Conservation (phyloP, 2,329 filamentous ascomycete genomes). For the Diaporthe capsici region DNA sequence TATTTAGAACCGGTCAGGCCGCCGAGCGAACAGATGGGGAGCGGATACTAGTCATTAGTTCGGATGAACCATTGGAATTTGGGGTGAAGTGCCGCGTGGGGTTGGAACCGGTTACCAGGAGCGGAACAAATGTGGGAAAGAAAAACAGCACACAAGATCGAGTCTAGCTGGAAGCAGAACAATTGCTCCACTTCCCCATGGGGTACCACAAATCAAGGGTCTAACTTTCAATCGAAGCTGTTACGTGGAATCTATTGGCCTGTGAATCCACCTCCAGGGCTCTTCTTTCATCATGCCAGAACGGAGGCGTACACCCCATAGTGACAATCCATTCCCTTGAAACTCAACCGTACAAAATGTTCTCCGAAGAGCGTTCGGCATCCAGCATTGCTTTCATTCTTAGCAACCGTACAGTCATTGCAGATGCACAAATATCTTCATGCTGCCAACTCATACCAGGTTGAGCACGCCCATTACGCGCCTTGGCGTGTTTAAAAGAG, state of each 20-base stretch:
- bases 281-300: background rate
- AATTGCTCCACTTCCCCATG: constrained; percentile 1
- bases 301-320: background rate
- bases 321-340: too few relatives aligned
- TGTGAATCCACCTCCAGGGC: background rate
- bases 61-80: background rate
- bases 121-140: background rate
- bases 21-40: background rate
- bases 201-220: background rate
- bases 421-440: too few relatives aligned
- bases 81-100: background rate
- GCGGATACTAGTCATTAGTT: background rate
- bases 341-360: background rate
- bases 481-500: too few relatives aligned
- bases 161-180: background rate
- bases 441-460: too few relatives aligned
- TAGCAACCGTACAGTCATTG: background rate
- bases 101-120: background rate
- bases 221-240: background rate
- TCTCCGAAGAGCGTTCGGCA: background rate
- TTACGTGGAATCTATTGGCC: background rate
- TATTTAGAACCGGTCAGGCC: background rate
- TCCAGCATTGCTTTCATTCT: background rate
- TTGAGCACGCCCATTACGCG: too few relatives aligned
- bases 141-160: background rate